Base-by-base conservation (phyloP, 2,329 filamentous ascomycete genomes). In the Colletotrichum tropicicola region DNA sequence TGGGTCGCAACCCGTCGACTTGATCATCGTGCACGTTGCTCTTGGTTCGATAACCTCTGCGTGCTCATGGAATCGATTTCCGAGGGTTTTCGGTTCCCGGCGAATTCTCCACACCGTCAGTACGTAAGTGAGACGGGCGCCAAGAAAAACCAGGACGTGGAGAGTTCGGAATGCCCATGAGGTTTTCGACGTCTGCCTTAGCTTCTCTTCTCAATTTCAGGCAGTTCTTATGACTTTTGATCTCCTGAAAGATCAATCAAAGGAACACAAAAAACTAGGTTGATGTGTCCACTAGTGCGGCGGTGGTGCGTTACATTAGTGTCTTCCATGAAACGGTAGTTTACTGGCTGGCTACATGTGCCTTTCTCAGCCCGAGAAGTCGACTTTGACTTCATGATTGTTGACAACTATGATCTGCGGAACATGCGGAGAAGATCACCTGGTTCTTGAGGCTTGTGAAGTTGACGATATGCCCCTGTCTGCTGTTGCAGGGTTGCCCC, bases 271-370 rank as follows among this genome's bases (percentile, higher is more conserved):
- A 15, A n/a, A 10, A 5, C 39, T 7, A 2, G 12, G n/a, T 43
- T 9, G 19, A 43, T 43, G 7, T 43, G 51, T 35, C 21, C 15
- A 15, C 9, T 54, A 37, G 19, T 54, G 52, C 41, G 52, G 35
- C 52, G 41, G 37, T n/a, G n/a, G n/a, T 15, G 41, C 52, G 39
- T 56, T 45, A 23, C 39, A 56, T 45, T 13, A 56, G 52, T 27
- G 23, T 27, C 27, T 32, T n/a, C 39, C 27, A 28, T 44, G 52
- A 56, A 56, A 45, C 52, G 15, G 15, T 30, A 10, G 51, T 12
- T 30, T 54, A 54, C 23, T 12, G 25, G 9, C 17, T 6, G 27
- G 6, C 30, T 17, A 17, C 32, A 10, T 10, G 9, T 28, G n/a
- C n/a, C n/a, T n/a, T n/a, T n/a, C n/a, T n/a, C n/a, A n/a, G n/a